A percentile compares a stretch with the other conserved stretches of the same genome.
Evolutionary conservation across 169 alveolate genomes (phyloP).

Genomic region (Plasmodium vinckei): DNA sequence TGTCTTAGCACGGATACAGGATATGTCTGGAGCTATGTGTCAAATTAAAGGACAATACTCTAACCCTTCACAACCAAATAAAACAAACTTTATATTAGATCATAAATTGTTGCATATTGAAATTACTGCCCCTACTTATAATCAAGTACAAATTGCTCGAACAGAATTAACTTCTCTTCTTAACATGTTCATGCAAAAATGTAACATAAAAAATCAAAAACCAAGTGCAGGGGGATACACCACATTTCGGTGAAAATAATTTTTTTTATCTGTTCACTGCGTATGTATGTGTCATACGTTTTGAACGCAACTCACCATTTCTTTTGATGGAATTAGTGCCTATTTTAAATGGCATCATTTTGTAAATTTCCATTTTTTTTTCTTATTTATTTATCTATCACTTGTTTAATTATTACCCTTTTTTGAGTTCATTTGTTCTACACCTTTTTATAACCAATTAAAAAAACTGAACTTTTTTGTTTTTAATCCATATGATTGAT

Average conservation of each 20-base stretch:
- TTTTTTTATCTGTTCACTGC: background rate
- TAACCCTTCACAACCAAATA: conserved; percentile 81
- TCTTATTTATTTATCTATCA: no score
- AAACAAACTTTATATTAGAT: conserved; percentile 78
- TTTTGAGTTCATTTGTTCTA: no score
- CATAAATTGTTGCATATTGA: conserved; percentile 87
- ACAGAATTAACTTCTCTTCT: conserved; percentile 72
- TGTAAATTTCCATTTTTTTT: no score
- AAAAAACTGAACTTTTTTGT: no score
- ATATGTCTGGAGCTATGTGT: conserved; percentile 87
- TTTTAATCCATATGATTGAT: no score
- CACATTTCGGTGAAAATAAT: background rate
- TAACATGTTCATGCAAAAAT: conserved; percentile 15
- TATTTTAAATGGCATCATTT: no score
- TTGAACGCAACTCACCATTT: no score
- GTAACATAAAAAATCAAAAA: conserved; percentile 24
- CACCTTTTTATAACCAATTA: no score
- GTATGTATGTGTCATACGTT: no score
- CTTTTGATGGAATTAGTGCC: no score
- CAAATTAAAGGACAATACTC: conserved; percentile 90
- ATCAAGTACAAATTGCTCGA: conserved; percentile 89
- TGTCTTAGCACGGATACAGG: conserved; percentile 85
- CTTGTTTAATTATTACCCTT: no score
- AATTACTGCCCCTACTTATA: conserved; percentile 87
- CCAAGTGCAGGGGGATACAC: background rate